Percentiles rank a stretch among this genome's conserved stretches.
Evolutionary conservation across 495 filamentous ascomycete species (phyloP).

Genomic region (Hypoxylon crocopeplum): DNA sequence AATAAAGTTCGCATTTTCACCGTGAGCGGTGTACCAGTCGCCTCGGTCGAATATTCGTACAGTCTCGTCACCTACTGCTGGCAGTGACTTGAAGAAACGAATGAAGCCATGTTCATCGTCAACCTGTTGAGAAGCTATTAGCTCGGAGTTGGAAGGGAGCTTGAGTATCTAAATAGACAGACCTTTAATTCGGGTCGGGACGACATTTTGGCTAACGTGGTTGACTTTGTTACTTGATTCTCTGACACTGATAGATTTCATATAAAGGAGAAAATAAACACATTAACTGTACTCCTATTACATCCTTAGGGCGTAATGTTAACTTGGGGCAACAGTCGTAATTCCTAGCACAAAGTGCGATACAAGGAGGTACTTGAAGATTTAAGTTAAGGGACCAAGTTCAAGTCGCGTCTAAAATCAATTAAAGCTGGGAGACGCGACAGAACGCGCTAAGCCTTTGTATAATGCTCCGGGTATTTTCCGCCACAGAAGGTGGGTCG

Average conservation of each 20-base stretch:
- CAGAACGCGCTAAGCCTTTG: constrained; percentile 18
- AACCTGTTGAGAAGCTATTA: constrained; percentile 60
- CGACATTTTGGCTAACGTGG: constrained; percentile 65
- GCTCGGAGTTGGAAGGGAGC: not conserved
- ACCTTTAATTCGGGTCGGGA: constrained; percentile 92
- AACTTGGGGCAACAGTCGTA: too few species aligned
- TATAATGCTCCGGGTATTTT: too few species aligned
- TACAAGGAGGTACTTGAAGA: too few species aligned
- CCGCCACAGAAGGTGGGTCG: too few species aligned
- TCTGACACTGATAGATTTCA: too few species aligned
- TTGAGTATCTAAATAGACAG: constrained; percentile 6
- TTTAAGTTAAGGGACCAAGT: too few species aligned
- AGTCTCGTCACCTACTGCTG: constrained; percentile 69
- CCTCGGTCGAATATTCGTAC: constrained; percentile 93
- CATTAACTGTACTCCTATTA: too few species aligned
- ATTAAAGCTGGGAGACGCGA: constrained; percentile 41
- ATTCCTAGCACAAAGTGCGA: too few species aligned
- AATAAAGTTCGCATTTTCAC: constrained; percentile 91
- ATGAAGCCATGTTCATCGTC: constrained; percentile 98
- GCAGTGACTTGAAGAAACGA: constrained; percentile 85
- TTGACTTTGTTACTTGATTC: too few species aligned
- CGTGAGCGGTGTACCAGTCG: constrained; percentile 95
- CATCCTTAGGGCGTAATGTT: too few species aligned
- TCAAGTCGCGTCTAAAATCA: constrained; percentile 38
- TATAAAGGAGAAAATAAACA: too few species aligned